phyloP scores from a whole-genome alignment of 176 grass and related monocot genomes.

The Ensete glaucum region DNA sequence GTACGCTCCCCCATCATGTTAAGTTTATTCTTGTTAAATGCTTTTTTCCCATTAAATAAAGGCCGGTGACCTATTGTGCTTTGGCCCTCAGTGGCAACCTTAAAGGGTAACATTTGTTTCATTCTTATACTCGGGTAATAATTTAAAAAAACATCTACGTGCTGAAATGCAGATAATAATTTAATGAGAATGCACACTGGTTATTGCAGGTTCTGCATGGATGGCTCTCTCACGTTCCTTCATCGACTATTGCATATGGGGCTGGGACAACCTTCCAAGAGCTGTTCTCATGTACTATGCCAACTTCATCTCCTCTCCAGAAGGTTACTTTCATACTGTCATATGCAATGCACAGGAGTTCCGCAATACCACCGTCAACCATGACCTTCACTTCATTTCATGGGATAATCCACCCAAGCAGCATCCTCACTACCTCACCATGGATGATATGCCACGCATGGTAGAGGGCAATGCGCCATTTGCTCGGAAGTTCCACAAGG shows the following conservation, averaged over 20 bases:
- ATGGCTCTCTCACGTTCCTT: constrained; percentile 60
- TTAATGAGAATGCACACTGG: no score
- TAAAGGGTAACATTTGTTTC: no score
- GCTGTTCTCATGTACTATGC: constrained; percentile 84
- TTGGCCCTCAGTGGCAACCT: no score
- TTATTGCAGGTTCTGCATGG: constrained; percentile 63
- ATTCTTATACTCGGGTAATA: no score
- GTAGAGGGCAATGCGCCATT: constrained; percentile 57
- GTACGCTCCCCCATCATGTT: no score
- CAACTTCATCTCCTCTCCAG: constrained; percentile 84
- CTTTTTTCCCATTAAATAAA: no score
- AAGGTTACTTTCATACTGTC: constrained; percentile 55
- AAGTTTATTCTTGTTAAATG: no score
- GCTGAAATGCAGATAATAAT: no score
- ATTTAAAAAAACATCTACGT: no score
- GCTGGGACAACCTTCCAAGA: constrained; percentile 81
- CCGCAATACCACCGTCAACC: constrained; percentile 72
- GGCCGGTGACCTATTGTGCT: no score
- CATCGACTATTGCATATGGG: constrained; percentile 85
- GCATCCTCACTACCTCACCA: constrained; percentile 26
- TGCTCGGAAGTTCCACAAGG: constrained; percentile 55
- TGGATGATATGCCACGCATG: constrained; percentile 46
- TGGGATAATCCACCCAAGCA: no score
- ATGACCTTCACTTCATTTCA: no score
- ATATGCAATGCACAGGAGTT: constrained; percentile 33